Base-by-base conservation (phyloP, 768 basidiomycete species). In the Porpolomopsis calyptriformis region DNA sequence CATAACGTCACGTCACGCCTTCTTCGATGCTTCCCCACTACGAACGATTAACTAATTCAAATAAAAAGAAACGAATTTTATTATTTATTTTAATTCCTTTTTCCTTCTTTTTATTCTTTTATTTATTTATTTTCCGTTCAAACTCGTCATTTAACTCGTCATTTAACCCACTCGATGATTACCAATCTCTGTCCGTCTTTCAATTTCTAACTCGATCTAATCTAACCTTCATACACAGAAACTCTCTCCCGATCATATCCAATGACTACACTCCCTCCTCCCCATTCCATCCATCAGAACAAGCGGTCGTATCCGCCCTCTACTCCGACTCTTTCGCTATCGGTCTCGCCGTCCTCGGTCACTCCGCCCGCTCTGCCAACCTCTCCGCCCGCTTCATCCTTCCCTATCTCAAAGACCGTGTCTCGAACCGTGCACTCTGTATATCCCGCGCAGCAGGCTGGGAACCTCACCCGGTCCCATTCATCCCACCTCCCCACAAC, bases 401-500 rank as follows among this genome's bases (percentile, higher is more conserved):
- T 12, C 48, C 59, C 23, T 66, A 65, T 53, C 54, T 64, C 24
- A 57, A 60, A 20, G 51, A 57, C 46, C 52, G 58, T 8, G 52
- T 65, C 25, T 63, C 63, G 4, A 27, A 27, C 1, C 54, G 54
- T 18, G 56, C 64, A 1, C 55, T 64, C 16, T 66, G 64, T 53
- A 54, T 62, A 40, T 57, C 51, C 14, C 52, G 52, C 8, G 52
- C 58, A 0, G 55, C 48, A 25, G 64, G 64, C 1, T 66, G 63
- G 58, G 55, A 55, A 7, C 49, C 60, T 4, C 54, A 63, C 29
- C 48, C 55, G 24, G 52, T 55, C 7, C 29, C 29, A 31, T 31
- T 31, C 35, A 64, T 67, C 24, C 56, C 57, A 1, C 65, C 65
- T 3, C 64, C 65, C 1, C 57, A 57, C 47, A 35, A 46, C 33